Evolutionary conservation across 2,329 filamentous ascomycete species (phyloP).

Genomic region (Sporothrix brunneoviolacea): DNA sequence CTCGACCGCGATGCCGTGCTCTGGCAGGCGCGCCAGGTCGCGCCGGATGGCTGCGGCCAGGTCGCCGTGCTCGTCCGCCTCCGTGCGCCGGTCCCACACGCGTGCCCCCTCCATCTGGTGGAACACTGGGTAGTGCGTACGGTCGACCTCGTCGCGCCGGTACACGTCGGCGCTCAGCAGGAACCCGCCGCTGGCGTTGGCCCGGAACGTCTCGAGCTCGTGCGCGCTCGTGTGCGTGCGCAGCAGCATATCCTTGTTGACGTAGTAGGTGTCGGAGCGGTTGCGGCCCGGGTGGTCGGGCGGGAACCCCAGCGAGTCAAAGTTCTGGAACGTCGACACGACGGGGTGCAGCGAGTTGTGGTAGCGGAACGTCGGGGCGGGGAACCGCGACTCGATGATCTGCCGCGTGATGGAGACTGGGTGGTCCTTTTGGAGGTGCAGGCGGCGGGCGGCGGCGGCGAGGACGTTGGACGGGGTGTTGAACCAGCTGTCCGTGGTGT

Average conservation of each 20-base stretch:
- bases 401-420: constrained; percentile 84
- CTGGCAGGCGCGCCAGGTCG: constrained; percentile 65
- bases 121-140: constrained; percentile 92
- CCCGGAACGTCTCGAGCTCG: constrained; percentile 73
- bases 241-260: constrained; percentile 76
- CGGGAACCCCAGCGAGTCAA: constrained; percentile 93
- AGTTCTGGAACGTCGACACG: constrained; percentile 81
- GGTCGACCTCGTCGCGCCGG: constrained; percentile 87
- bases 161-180: constrained; percentile 92
- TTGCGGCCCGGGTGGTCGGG: constrained; percentile 79
- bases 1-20: constrained; percentile 69
- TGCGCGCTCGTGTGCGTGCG: constrained; percentile 94
- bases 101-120: constrained; percentile 97
- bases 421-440: constrained; percentile 90
- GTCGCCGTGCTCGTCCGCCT: constrained; percentile 48
- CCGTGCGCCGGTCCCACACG: constrained; percentile 67
- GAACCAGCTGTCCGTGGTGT: constrained; percentile 71
- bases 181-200: constrained; percentile 68
- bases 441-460: constrained; percentile 62
- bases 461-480: constrained; percentile 75
- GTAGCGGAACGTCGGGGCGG: constrained; percentile 62
- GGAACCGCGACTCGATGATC: constrained; percentile 87
- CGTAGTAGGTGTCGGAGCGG: constrained; percentile 89
- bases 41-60: constrained; percentile 59
- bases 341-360: constrained; percentile 77